Evolutionary conservation across 2,329 filamentous ascomycete species (phyloP).

Genomic region (Teratosphaeria zuluensis): DNA sequence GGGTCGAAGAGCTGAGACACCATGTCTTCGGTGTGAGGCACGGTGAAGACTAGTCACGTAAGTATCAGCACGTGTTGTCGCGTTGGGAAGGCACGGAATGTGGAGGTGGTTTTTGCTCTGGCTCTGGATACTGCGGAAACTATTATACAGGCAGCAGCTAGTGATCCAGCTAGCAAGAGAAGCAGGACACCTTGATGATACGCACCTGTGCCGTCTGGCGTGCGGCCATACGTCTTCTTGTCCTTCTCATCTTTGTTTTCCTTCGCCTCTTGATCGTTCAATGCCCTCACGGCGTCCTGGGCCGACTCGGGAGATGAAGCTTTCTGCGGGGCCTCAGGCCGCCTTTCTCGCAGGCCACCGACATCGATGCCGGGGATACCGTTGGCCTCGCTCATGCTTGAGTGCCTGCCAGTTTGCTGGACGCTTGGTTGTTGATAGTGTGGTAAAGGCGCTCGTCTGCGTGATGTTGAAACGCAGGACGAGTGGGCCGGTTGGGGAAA

Average conservation of each 20-base stretch:
- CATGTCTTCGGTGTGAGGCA: constrained; percentile 97
- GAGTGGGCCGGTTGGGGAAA: neutral
- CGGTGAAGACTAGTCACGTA: constrained; percentile 68
- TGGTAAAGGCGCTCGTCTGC: neutral
- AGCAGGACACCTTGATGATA: constrained; percentile 13
- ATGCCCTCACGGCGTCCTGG: constrained; percentile 38
- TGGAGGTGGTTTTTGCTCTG: neutral
- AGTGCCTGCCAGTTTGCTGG: neutral
- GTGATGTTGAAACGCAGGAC: neutral
- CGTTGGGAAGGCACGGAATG: neutral
- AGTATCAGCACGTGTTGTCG: constrained; percentile 16
- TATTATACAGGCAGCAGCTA: neutral
- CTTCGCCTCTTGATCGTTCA: constrained; percentile 42
- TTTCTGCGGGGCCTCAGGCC: constrained; percentile 22
- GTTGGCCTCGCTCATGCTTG: constrained; percentile 13
- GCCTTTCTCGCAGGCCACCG: constrained; percentile 39
- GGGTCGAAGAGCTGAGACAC: constrained; percentile 94
- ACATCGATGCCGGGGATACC: constrained; percentile 12
- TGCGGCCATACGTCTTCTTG: constrained; percentile 81
- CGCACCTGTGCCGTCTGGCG: constrained; percentile 82
- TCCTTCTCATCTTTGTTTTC: constrained; percentile 41
- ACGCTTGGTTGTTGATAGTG: constrained; percentile 1
- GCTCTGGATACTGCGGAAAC: neutral
- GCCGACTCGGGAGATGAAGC: constrained; percentile 28
- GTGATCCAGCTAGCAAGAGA: neutral